Base-by-base conservation (phyloP, 768 basidiomycete species). In the Lyophyllum shimeji region DNA sequence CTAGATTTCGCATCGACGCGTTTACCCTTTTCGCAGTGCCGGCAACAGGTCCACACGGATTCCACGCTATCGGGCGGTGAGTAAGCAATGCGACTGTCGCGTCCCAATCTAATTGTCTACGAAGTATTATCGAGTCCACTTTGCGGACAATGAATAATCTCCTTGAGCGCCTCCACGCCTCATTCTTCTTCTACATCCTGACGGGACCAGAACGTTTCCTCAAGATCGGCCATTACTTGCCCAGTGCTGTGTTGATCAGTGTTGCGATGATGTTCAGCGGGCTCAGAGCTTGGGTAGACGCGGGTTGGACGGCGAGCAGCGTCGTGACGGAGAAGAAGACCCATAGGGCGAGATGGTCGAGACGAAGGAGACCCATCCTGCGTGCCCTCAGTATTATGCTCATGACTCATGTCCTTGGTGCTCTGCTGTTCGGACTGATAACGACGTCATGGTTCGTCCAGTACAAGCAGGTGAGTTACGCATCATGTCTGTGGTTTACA, bases 161-260 rank as follows among this genome's bases (percentile, higher is more conserved):
- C 6, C 80, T 98, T 18, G 97, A 99, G 67, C 86, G 97, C 15
- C 83, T 98, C 20, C 97, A 99, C 69, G 95, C 95, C 1, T 98
- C 96, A 0, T 95, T 96, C 73, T 98, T 98, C 77, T 95, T 98
- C 75, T 98, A 95, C 73, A 77, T 98, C 58, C 73, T 93, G 56
- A 81, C 88, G 13, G 74, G 69, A 20, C 73, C 77, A 1, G 71
- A 76, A 34, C 80, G 78, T 1, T 97, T 96, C 73, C 81, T 93
- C 62, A 91, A 95, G 67, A 93, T 98, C 25, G 95, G 95, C 2
- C 83, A 78, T 63, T 99, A 93, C 70, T 79, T 99, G 7, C 95
- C 96, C 0, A 92, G 91, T 53, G 91, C 84, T 0, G 80, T 98
- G 34, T 68, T 98, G 2, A 80, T 97, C 52, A 90, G 92, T 34